Conservation (phyloP, 306 rosid genomes). For the Castanopsis chinensis region DNA sequence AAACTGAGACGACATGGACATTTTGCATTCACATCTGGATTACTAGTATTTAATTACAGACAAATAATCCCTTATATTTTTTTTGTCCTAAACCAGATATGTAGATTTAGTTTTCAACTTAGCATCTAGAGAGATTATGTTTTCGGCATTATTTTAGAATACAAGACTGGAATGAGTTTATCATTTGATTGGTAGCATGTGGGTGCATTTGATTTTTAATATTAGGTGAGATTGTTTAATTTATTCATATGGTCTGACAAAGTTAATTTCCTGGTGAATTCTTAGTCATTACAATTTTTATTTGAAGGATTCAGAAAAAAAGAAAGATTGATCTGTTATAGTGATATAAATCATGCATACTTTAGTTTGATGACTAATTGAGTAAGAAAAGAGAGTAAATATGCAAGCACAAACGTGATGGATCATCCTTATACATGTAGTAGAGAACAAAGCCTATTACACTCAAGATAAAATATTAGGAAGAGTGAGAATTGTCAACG, state of each 20-base stretch:
- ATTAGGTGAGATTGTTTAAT: too few relatives aligned
- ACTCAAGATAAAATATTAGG: neutral
- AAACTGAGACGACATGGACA: constrained; percentile 27
- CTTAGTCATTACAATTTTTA: too few relatives aligned
- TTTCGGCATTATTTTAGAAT: neutral
- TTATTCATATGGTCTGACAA: too few relatives aligned
- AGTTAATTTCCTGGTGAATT: too few relatives aligned
- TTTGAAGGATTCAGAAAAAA: neutral
- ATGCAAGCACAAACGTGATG: neutral
- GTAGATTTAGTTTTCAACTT: neutral
- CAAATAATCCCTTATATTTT: too few relatives aligned
- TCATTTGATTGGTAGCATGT: too few relatives aligned
- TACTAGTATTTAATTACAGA: neutral
- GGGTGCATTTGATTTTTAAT: too few relatives aligned
- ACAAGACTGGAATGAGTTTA: neutral
- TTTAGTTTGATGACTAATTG: constrained; percentile 11
- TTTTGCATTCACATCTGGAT: constrained; percentile 16
- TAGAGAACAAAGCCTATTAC: constrained; percentile 12
- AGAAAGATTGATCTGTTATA: constrained; percentile 4
- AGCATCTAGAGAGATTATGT: neutral
- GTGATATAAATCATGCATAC: constrained; percentile 4
- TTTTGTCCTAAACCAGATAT: neutral
- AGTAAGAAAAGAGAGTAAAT: constrained; percentile 14
- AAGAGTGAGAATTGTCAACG: constrained; percentile 2
- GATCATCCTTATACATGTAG: constrained; percentile 7